phyloP scores from a whole-genome alignment of 2,329 filamentous ascomycete species.

The Aspergillus ochraceoroseus region DNA sequence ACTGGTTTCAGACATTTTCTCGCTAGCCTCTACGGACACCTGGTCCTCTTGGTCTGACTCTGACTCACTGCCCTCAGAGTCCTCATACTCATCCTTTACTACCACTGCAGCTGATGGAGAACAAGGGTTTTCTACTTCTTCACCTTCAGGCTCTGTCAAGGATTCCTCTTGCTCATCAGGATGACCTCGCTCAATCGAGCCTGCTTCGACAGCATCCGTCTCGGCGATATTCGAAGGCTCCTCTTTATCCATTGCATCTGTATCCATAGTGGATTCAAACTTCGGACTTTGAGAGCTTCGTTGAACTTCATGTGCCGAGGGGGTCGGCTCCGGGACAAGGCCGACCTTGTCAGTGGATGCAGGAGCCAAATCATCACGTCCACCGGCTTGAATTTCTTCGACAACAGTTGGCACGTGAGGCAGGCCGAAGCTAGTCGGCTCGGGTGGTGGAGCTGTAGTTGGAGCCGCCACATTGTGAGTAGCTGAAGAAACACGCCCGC shows the following conservation, averaged over 20 bases:
- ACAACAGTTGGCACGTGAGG: background rate
- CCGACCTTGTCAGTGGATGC: slow-evolving; percentile 5
- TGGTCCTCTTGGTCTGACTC: slow-evolving; percentile 13
- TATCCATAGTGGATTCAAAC: background rate
- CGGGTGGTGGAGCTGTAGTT: too few relatives aligned
- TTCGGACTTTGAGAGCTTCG: background rate
- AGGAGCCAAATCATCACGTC: slow-evolving; percentile 1
- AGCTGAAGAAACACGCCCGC: slow-evolving; percentile 32
- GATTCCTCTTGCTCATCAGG: background rate
- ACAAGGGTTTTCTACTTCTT: too few relatives aligned
- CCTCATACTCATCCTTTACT: too few relatives aligned
- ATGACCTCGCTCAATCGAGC: background rate
- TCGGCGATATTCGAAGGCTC: background rate
- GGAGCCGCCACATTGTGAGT: slow-evolving; percentile 11
- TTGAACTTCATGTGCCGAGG: background rate
- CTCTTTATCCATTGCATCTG: background rate
- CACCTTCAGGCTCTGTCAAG: background rate
- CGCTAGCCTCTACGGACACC: background rate
- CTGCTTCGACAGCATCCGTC: background rate
- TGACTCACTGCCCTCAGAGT: slow-evolving; percentile 2
- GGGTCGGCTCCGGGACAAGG: slow-evolving; percentile 2
- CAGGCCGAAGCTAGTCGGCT: background rate
- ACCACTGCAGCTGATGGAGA: background rate
- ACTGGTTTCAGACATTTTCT: background rate
- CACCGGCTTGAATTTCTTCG: background rate